These are phyloP conservation scores for Phytophthora brassicae DNA, from an alignment of 352 stramenopile species.

Conservation along the genomic window DNA sequence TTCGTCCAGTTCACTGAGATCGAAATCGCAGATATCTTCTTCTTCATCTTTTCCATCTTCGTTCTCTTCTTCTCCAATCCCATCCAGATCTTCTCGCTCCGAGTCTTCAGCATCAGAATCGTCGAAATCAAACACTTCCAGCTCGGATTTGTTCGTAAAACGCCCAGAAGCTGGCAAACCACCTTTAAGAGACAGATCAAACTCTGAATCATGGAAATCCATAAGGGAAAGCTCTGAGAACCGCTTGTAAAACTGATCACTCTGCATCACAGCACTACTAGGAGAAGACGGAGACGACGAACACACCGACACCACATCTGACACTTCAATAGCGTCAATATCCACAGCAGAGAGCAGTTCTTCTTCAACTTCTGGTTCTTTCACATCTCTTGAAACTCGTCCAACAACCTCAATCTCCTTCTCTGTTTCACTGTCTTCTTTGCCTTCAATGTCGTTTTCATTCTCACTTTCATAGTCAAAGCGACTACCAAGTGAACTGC, in stretches of 20 bases:
- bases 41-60: slow-evolving; percentile 42
- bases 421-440: slow-evolving; percentile 30
- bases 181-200: slow-evolving; percentile 46
- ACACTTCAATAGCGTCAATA: slow-evolving; percentile 23
- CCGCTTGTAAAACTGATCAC: slow-evolving; percentile 46
- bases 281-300: slow-evolving; percentile 52
- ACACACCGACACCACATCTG: slow-evolving; percentile 25
- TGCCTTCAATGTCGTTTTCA: slow-evolving; percentile 27
- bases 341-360: slow-evolving; percentile 8
- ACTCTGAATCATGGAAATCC: slow-evolving; percentile 73
- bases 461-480: slow-evolving; percentile 37
- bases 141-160: slow-evolving; percentile 29
- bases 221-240: slow-evolving; percentile 55
- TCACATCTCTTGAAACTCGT: slow-evolving; percentile 16
- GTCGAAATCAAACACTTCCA: slow-evolving; percentile 34
- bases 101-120: slow-evolving; percentile 38
- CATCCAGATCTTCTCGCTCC: slow-evolving; percentile 29
- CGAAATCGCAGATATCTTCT: slow-evolving; percentile 30
- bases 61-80: slow-evolving; percentile 37
- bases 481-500: slow-evolving; percentile 36
- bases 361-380: slow-evolving; percentile 27
- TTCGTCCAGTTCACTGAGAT: slow-evolving; percentile 37
- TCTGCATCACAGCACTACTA: slow-evolving; percentile 35
- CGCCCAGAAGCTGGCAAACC: slow-evolving; percentile 19
- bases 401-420: slow-evolving; percentile 16